phyloP scores from a whole-genome alignment of 257 asterid genomes.

The Solanum chaucha region DNA sequence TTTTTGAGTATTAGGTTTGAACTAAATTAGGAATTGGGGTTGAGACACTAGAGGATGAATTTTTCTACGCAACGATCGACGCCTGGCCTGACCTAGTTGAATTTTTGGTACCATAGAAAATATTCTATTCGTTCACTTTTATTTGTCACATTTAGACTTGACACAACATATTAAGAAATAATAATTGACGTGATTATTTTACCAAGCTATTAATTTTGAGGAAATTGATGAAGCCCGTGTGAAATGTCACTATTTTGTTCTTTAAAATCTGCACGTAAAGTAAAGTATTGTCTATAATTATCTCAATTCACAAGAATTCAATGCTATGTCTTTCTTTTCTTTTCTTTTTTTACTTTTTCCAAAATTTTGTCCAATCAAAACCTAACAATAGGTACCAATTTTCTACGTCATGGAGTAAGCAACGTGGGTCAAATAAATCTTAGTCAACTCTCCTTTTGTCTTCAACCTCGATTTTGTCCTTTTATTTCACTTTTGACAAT shows the following conservation, averaged over 20 bases:
- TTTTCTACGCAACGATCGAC: background rate
- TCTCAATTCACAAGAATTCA: background rate
- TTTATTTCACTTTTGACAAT: background rate
- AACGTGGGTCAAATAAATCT: constrained; percentile 30
- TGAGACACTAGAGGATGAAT: background rate
- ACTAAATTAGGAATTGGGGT: background rate
- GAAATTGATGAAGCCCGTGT: background rate
- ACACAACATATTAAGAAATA: too few relatives aligned
- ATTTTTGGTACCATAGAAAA: background rate
- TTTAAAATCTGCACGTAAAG: background rate
- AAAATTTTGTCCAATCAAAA: constrained; percentile 8
- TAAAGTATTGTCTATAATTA: too few relatives aligned
- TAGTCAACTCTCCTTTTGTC: constrained; percentile 36
- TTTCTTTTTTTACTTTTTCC: background rate
- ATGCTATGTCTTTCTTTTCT: background rate
- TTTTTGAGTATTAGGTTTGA: background rate
- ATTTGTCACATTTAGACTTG: background rate
- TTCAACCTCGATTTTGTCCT: constrained; percentile 4
- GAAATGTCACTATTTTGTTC: background rate
- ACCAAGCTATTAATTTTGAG: too few relatives aligned
- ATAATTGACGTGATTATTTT: background rate
- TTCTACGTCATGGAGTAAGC: constrained; percentile 34
- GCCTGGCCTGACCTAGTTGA: background rate
- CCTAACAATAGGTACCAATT: constrained; percentile 21
- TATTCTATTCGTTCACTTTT: too few relatives aligned